Percentiles rank a stretch among this genome's conserved stretches.
Evolutionary conservation across 352 stramenopile species (phyloP).

Genomic region (Elongisporangium anandrum): DNA sequence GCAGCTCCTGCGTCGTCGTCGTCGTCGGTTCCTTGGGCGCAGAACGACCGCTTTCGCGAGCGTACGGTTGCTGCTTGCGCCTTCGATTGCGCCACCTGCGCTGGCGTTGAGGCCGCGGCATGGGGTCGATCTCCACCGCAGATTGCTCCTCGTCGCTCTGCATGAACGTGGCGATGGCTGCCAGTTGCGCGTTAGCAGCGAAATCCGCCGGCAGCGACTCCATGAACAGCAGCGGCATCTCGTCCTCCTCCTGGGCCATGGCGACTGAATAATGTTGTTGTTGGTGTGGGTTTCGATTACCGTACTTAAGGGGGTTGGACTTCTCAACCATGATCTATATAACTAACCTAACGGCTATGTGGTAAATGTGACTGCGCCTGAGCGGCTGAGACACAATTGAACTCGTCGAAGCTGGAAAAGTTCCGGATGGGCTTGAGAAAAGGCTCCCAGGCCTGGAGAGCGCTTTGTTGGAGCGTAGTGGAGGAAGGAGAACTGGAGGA

Average conservation of each 20-base stretch:
- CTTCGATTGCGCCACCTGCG: conserved; percentile 4
- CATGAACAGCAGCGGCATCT: conserved; percentile 82
- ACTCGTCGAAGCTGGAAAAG: no score
- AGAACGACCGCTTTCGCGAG: conserved; percentile 1
- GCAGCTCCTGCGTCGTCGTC: conserved; percentile 32
- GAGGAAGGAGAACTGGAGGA: no score
- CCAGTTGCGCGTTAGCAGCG: conserved; percentile 58
- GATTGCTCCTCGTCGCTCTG: conserved; percentile 34
- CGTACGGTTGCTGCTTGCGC: conserved; percentile 2
- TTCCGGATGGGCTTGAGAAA: no score
- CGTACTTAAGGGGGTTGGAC: no score
- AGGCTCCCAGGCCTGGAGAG: no score
- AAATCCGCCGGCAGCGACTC: conserved; percentile 60
- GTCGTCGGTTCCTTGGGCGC: conserved; percentile 1
- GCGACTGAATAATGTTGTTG: no score
- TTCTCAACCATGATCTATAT: no score
- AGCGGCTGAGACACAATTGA: no score
- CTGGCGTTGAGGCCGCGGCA: background rate
- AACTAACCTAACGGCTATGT: no score
- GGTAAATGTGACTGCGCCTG: no score
- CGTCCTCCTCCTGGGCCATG: conserved; percentile 52
- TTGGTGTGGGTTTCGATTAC: no score
- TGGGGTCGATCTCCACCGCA: background rate
- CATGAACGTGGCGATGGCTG: conserved; percentile 76
- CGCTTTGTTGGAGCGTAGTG: no score